Base-by-base conservation (phyloP, 768 basidiomycete genomes). In the Suillus decipiens region DNA sequence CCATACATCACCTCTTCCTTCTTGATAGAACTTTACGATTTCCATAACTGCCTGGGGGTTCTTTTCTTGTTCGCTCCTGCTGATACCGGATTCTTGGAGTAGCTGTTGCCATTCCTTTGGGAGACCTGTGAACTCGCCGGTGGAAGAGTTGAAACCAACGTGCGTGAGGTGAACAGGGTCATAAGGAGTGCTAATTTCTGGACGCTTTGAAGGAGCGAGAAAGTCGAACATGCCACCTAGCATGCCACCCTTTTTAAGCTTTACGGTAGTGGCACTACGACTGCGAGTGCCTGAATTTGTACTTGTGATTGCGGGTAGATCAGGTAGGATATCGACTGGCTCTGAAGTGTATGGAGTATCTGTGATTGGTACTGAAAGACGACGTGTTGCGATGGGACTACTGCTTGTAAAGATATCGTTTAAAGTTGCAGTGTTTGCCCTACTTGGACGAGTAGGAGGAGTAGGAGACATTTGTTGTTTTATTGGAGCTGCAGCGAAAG, bases 81-180 rank as follows among this genome's bases (percentile, higher is more conserved):
- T 95, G 72, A 99, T 98, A 60, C 97, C 97, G 66, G 90, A 93
- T 75, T 98, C 95, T 76, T 94, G 93, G 55, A 99, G 78, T 6
- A 98, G 83, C 75, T 98, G 94, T 73, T 99, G 97, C 97, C 97
- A 99, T 79, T 99, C 96, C 76, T 96, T 96, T 3, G 97, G 97
- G 37, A 99, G 82, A 2, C 97, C 97, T 10, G 94, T 95, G 79
- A 96, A 99, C 78, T 99, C 96, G 63, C 97, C 97, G 0, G 96
- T 99, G 62, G 94, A 96, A 7, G 93, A 93, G 77, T 99, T 98
- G 87, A 98, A 99, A 64, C 96, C 96, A 73, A 99, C 97, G 74
- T 99, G 97, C 3, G 97, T 99, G 71, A 99, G 90, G 80, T 99
- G 96, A 43, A 99, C 96, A 37, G 97, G 97, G 77, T 99, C 97